These are phyloP conservation scores for Aristolochia contorta DNA, from an alignment of 164 flowering plant species.

Conservation along the genomic window DNA sequence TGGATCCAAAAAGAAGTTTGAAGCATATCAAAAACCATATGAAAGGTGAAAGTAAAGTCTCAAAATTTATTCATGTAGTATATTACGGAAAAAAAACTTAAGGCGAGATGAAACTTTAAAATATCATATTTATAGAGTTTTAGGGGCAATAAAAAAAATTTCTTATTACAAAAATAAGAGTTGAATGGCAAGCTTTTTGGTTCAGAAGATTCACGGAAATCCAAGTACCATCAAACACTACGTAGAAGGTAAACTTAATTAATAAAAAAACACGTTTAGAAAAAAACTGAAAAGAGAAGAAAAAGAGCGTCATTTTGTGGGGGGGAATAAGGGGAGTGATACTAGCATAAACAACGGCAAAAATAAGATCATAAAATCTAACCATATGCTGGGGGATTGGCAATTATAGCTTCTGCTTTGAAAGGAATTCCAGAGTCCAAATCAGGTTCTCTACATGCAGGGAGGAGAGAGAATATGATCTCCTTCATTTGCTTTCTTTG, in stretches of 20 bases:
- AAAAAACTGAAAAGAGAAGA: background rate
- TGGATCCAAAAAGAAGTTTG: conserved; percentile 6
- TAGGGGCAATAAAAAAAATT: too few relatives aligned
- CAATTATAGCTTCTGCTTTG: conserved; percentile 93
- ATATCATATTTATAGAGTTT: too few relatives aligned
- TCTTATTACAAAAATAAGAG: background rate
- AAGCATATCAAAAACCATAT: background rate
- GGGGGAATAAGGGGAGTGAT: background rate
- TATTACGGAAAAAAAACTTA: too few relatives aligned
- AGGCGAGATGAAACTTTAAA: too few relatives aligned
- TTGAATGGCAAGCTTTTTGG: background rate
- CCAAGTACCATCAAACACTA: too few relatives aligned
- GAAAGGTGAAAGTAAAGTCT: background rate
- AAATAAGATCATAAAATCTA: conserved; percentile 11
- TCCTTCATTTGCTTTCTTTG: conserved; percentile 94
- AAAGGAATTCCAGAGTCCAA: conserved; percentile 74
- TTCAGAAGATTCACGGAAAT: too few relatives aligned
- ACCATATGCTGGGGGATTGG: conserved; percentile 99
- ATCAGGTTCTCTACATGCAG: conserved; percentile 91
- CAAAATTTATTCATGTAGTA: too few relatives aligned
- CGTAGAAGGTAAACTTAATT: too few relatives aligned
- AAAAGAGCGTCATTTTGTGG: background rate
- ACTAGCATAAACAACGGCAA: background rate
- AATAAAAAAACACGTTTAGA: too few relatives aligned
- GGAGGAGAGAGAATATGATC: conserved; percentile 70